Conservation (phyloP, 805 yeast species). For the Sugiyamaella marilandica region DNA sequence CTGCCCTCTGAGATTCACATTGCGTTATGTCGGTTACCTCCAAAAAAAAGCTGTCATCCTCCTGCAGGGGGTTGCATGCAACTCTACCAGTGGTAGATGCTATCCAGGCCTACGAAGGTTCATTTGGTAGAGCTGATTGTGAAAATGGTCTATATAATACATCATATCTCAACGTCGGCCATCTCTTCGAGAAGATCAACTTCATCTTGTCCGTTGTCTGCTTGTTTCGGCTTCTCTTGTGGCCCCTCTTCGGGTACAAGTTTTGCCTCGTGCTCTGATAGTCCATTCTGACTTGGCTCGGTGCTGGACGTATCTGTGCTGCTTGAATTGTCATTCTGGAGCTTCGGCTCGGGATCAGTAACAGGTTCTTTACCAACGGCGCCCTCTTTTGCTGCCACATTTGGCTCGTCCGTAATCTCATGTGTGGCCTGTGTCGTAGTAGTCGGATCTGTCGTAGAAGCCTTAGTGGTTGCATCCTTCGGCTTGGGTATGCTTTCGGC, state of each 20-base stretch:
- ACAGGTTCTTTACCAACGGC: too few species aligned
- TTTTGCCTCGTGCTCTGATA: not conserved
- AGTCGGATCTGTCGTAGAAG: not conserved
- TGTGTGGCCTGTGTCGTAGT: too few species aligned
- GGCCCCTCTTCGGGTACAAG: not conserved
- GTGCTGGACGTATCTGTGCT: too few species aligned
- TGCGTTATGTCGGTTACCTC: too few species aligned
- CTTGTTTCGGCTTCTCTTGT: not conserved
- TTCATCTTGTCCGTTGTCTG: slow-evolving; percentile 15
- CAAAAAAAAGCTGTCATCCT: too few species aligned
- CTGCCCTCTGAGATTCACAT: too few species aligned
- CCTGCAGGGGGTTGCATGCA: too few species aligned
- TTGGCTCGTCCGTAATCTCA: not conserved
- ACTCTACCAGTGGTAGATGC: too few species aligned
- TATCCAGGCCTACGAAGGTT: slow-evolving; percentile 67
- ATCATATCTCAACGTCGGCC: slow-evolving; percentile 16
- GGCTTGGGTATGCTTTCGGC: not conserved
- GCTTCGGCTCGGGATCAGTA: too few species aligned
- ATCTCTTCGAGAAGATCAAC: slow-evolving; percentile 20
- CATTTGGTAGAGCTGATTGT: slow-evolving; percentile 58
- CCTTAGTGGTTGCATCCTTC: not conserved
- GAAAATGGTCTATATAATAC: not conserved
- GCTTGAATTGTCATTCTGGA: too few species aligned
- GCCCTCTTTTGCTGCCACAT: too few species aligned
- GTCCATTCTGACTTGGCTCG: too few species aligned